Evolutionary conservation across 768 basidiomycete genomes (phyloP).

Genomic region (Boletellus emodensis): DNA sequence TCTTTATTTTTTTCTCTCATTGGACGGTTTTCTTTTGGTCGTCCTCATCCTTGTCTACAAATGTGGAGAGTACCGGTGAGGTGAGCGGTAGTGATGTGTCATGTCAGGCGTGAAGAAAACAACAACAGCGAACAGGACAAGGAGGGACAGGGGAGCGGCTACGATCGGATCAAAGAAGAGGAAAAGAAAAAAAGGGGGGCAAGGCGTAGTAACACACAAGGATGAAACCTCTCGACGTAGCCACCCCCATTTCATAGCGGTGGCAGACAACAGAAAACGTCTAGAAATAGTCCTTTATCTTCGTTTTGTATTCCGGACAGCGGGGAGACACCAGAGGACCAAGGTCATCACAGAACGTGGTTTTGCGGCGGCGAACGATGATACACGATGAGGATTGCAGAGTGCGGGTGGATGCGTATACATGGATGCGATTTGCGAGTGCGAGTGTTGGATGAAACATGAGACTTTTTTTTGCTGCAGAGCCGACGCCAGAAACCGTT

Average conservation of each 20-base stretch:
- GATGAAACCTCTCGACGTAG: slow-evolving; percentile 5
- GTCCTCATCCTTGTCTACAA: not conserved
- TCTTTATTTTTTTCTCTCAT: not conserved
- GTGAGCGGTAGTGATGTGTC: too few relatives aligned
- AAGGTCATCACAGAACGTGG: not conserved
- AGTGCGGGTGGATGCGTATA: slow-evolving; percentile 1
- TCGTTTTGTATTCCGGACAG: slow-evolving; percentile 12
- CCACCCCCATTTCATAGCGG: slow-evolving; percentile 12
- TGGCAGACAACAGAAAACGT: slow-evolving; percentile 4
- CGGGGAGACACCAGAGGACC: slow-evolving; percentile 1
- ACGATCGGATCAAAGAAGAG: not conserved
- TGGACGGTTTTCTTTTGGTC: too few relatives aligned
- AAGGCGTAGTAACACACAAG: slow-evolving; percentile 8
- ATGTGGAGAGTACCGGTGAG: not conserved
- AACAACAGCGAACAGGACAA: not conserved
- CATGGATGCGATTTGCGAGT: slow-evolving; percentile 5
- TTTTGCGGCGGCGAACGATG: not conserved
- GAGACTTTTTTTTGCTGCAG: not conserved
- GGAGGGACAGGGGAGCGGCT: not conserved
- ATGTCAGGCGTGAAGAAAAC: not conserved
- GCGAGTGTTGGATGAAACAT: slow-evolving; percentile 2
- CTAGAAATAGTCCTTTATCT: slow-evolving; percentile 1
- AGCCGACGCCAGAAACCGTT: slow-evolving; percentile 4
- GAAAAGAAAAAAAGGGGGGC: not conserved
- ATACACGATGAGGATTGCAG: not conserved